A percentile compares a stretch with the other conserved stretches of the same genome.
These are phyloP conservation scores for Triticum dicoccoides DNA, from an alignment of 176 grass and related monocot species.

Conservation along the genomic window DNA sequence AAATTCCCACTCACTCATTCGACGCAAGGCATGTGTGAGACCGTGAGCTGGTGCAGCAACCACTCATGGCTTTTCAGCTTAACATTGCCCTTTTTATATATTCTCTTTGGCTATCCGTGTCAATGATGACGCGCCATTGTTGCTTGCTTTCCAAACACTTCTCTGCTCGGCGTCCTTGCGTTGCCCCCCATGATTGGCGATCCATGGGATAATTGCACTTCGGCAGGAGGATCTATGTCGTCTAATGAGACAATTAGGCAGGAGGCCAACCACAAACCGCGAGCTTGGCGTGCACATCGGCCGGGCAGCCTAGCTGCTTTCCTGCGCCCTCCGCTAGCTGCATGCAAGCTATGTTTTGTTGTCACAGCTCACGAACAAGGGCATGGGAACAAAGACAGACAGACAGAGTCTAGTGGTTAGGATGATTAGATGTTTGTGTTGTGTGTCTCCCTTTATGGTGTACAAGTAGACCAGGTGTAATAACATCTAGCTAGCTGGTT, in stretches of 20 bases:
- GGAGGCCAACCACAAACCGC: conserved; percentile 31
- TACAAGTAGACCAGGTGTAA: conserved; percentile 10
- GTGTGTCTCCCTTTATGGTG: too few species aligned
- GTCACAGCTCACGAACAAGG: conserved; percentile 15
- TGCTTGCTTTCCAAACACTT: conserved; percentile 27
- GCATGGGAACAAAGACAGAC: not conserved
- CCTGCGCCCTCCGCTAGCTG: not conserved
- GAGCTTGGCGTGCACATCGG: conserved; percentile 4
- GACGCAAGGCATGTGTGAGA: not conserved
- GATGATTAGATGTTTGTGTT: not conserved
- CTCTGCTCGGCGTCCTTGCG: not conserved
- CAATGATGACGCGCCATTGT: conserved; percentile 13
- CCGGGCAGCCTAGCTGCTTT: not conserved
- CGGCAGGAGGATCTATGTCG: conserved; percentile 54
- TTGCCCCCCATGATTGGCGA: conserved; percentile 33
- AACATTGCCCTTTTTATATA: not conserved
- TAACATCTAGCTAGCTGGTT: too few species aligned
- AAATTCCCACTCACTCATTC: not conserved
- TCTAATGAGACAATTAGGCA: conserved; percentile 62
- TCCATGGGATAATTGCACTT: conserved; percentile 36
- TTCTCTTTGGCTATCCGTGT: not conserved
- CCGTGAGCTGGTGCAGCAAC: conserved; percentile 20
- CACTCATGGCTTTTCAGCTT: not conserved
- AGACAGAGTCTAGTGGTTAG: not conserved
- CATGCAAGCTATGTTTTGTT: conserved; percentile 12